phyloP scores from a whole-genome alignment of 495 filamentous ascomycete species.

The Penicillium turbatum region DNA sequence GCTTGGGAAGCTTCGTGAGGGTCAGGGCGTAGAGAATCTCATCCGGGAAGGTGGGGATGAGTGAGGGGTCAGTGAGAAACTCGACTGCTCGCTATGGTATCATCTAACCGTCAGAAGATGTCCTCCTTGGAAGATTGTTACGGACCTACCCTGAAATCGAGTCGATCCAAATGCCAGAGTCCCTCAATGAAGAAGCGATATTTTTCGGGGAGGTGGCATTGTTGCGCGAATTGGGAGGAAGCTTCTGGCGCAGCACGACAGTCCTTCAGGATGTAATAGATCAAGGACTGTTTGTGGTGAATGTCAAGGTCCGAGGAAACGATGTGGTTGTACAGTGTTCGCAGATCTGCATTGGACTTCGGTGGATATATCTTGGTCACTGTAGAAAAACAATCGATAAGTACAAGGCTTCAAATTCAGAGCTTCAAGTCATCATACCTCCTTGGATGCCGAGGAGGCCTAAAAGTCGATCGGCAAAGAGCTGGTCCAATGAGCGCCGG shows the following conservation, averaged over 20 bases:
- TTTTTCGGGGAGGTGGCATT: constrained; percentile 58
- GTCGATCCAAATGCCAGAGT: constrained; percentile 72
- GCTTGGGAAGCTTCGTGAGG: constrained; percentile 48
- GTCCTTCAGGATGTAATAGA: constrained; percentile 79
- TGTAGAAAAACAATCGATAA: constrained; percentile 20
- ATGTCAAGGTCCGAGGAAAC: constrained; percentile 53
- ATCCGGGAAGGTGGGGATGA: constrained; percentile 75
- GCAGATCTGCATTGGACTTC: constrained; percentile 56
- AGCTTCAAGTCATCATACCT: constrained; percentile 41
- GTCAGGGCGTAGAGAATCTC: constrained; percentile 72
- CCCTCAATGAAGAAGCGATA: constrained; percentile 75
- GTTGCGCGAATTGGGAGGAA: constrained; percentile 48
- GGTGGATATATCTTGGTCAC: constrained; percentile 66
- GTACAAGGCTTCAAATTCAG: background rate
- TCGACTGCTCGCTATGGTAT: constrained; percentile 57
- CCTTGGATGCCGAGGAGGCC: constrained; percentile 63
- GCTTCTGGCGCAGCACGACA: constrained; percentile 52
- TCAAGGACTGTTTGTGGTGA: constrained; percentile 70
- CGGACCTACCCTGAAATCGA: constrained; percentile 56
- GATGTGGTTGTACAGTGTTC: constrained; percentile 61
- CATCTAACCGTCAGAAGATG: constrained; percentile 14
- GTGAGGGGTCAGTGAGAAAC: constrained; percentile 67
- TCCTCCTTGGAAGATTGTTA: background rate
- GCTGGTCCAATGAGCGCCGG: constrained; percentile 57
- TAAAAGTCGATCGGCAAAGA: constrained; percentile 73